Percentiles rank a stretch among this genome's conserved stretches.
These are phyloP conservation scores for Sporothrix protearum DNA, from an alignment of 2,329 filamentous ascomycete genomes.

Conservation along the genomic window DNA sequence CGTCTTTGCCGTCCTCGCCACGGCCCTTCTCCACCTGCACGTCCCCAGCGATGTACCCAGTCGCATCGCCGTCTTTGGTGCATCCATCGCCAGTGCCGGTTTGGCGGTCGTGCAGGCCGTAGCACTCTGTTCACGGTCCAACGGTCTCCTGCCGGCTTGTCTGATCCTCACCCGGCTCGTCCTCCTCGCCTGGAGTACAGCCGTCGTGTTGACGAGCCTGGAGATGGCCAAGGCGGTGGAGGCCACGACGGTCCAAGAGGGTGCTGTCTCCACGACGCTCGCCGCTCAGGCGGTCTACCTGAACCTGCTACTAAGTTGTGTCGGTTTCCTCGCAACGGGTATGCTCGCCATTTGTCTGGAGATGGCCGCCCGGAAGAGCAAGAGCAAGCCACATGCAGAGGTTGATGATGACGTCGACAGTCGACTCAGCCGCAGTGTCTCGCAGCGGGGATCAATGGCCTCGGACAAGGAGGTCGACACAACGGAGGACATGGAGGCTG, in stretches of 20 bases:
- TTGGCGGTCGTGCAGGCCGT: conserved; percentile 35
- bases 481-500: not conserved
- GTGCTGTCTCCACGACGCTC: conserved; percentile 25
- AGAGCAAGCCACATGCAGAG: no score
- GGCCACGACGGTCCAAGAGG: conserved; percentile 24
- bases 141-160: conserved; percentile 34
- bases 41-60: conserved; percentile 32
- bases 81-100: conserved; percentile 31
- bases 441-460: not conserved
- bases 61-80: conserved; percentile 35
- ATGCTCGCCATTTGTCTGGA: not conserved
- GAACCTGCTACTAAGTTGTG: conserved; percentile 34
- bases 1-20: conserved; percentile 32
- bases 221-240: conserved; percentile 33
- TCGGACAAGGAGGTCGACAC: not conserved
- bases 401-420: not conserved
- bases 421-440: not conserved
- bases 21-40: conserved; percentile 29
- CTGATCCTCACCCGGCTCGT: conserved; percentile 34
- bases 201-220: conserved; percentile 34
- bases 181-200: conserved; percentile 34
- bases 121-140: conserved; percentile 32
- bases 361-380: not conserved
- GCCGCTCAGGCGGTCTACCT: conserved; percentile 34
- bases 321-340: conserved; percentile 28